A percentile compares a stretch with the other conserved stretches of the same genome.
These are phyloP conservation scores for Cubamyces sp. DNA, from an alignment of 768 basidiomycete species.

Conservation along the genomic window DNA sequence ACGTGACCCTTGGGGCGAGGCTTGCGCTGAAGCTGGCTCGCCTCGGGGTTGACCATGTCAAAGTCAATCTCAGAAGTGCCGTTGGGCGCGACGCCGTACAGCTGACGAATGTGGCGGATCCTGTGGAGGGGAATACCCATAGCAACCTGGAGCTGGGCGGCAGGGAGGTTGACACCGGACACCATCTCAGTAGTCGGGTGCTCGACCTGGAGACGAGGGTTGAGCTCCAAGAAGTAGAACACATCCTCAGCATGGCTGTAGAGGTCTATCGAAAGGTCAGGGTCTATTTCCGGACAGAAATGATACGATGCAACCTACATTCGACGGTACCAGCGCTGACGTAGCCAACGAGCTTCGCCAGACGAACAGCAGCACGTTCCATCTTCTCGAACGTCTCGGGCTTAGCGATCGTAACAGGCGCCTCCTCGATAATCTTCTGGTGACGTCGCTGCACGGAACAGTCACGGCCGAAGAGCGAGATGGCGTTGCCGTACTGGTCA, in stretches of 20 bases:
- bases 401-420: constrained; percentile 96
- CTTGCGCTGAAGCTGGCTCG: constrained; percentile 87
- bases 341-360: constrained; percentile 99
- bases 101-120: constrained; percentile 92
- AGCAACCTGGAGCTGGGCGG: constrained; percentile 94
- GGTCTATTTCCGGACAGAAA: no score
- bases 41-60: constrained; percentile 89
- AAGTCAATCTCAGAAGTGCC: constrained; percentile 95
- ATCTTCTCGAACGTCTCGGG: constrained; percentile 93
- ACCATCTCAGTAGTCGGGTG: constrained; percentile 99
- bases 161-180: constrained; percentile 96
- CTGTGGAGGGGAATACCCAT: constrained; percentile 98
- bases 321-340: constrained; percentile 99
- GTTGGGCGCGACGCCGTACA: constrained; percentile 93
- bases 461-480: constrained; percentile 98
- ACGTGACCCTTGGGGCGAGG: constrained; percentile 98
- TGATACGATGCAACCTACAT: constrained; percentile 51
- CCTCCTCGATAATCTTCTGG: constrained; percentile 99
- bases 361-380: constrained; percentile 98
- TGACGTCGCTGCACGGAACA: constrained; percentile 99
- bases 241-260: constrained; percentile 93
- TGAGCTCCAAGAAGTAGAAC: constrained; percentile 98
- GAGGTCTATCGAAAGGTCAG: constrained; percentile 61
- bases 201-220: constrained; percentile 99
- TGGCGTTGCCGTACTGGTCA: constrained; percentile 99